Percentiles rank a stretch among this genome's conserved stretches.
phyloP scores from a whole-genome alignment of 129 eudicot genomes.

The Ambrosia artemisiifolia region DNA sequence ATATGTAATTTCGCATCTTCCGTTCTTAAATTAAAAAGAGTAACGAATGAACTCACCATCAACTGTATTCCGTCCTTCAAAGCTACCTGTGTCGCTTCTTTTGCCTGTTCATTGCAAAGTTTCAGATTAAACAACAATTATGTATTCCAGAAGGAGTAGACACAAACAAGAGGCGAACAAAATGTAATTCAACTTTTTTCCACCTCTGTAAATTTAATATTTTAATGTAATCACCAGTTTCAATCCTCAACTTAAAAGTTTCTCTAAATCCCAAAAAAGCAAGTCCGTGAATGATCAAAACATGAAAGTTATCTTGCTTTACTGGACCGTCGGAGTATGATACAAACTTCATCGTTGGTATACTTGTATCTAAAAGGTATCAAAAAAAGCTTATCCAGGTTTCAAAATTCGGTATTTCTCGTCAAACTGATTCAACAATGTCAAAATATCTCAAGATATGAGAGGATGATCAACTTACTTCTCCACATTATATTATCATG shows the following conservation, averaged over 20 bases:
- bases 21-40: conserved; percentile 11
- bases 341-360: neutral
- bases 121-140: conserved; percentile 9
- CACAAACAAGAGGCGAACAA: neutral
- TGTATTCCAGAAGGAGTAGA: neutral
- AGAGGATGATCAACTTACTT: no score
- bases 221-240: neutral
- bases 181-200: neutral
- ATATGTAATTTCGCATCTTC: conserved; percentile 30
- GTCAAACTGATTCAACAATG: neutral
- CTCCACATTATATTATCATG: no score
- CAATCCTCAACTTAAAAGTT: neutral
- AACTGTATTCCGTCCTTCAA: conserved; percentile 66
- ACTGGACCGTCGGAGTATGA: neutral
- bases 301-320: neutral
- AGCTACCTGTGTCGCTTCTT: conserved; percentile 72
- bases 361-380: neutral
- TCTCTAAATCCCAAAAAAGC: neutral
- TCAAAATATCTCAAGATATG: neutral
- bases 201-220: neutral
- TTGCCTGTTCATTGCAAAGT: conserved; percentile 56
- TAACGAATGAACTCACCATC: conserved; percentile 59
- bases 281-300: neutral
- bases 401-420: neutral
- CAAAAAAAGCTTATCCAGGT: neutral